These are phyloP conservation scores for Ampelomyces quisqualis DNA, from an alignment of 2,329 filamentous ascomycete genomes.

Conservation along the genomic window DNA sequence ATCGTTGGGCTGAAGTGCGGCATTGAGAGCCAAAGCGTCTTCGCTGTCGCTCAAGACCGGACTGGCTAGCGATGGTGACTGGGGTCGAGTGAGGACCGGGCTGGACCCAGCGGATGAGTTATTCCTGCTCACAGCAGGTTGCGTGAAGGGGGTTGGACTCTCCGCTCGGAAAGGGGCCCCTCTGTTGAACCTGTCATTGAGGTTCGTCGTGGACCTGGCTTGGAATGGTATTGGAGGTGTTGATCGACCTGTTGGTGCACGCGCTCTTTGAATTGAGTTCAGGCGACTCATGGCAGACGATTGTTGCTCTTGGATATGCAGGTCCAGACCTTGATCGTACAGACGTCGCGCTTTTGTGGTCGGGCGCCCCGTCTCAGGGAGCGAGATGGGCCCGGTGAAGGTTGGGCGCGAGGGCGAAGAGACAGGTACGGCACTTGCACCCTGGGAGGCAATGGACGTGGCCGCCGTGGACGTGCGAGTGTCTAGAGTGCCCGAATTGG, in stretches of 20 bases:
- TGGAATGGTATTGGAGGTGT: conserved; percentile 50
- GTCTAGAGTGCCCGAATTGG: conserved; percentile 68
- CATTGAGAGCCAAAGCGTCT: conserved; percentile 61
- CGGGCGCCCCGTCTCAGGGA: conserved; percentile 59
- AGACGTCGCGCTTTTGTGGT: conserved; percentile 71
- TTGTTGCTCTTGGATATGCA: conserved; percentile 79
- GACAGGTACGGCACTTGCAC: conserved; percentile 39
- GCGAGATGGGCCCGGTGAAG: conserved; percentile 27
- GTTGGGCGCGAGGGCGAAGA: conserved; percentile 32
- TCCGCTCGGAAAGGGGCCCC: conserved; percentile 45
- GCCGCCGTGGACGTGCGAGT: conserved; percentile 78
- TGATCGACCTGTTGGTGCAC: conserved; percentile 51
- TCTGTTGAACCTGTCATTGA: conserved; percentile 49
- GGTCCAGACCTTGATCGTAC: conserved; percentile 79
- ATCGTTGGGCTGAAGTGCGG: conserved; percentile 71
- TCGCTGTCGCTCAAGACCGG: conserved; percentile 71
- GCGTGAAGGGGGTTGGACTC: conserved; percentile 51
- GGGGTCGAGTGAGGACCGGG: conserved; percentile 43
- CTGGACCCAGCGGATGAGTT: conserved; percentile 44
- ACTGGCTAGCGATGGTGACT: conserved; percentile 60
- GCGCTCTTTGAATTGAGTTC: conserved; percentile 71
- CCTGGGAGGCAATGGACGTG: conserved; percentile 81
- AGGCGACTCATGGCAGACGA: conserved; percentile 73
- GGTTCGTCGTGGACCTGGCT: conserved; percentile 50
- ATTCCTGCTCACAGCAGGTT: conserved; percentile 34